Evolutionary conservation across 192 early-diverging fungal genomes (phyloP).

Genomic region (Allomyces macrogynus): DNA sequence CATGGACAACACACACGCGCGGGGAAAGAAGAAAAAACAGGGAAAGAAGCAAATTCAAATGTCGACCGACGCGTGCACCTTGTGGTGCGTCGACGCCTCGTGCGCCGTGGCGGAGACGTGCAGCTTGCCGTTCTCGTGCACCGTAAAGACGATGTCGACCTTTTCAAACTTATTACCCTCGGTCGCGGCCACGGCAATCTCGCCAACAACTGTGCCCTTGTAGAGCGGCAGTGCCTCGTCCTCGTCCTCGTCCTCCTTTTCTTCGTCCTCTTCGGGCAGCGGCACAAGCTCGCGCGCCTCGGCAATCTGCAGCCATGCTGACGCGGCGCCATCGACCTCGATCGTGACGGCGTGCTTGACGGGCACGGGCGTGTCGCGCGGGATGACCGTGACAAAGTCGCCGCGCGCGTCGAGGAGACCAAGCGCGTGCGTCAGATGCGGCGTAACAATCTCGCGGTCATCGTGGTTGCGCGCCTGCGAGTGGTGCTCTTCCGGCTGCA

Average conservation of each 20-base stretch:
- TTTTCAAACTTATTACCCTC: background rate
- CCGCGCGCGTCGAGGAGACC: constrained; percentile 53
- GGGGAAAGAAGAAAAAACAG: too few species aligned
- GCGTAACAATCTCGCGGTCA: constrained; percentile 29
- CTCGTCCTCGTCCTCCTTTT: background rate
- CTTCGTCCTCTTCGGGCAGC: background rate
- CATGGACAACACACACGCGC: too few species aligned
- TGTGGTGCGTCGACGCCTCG: background rate
- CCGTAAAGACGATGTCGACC: background rate
- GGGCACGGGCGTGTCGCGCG: constrained; percentile 67
- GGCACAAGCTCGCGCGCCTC: background rate
- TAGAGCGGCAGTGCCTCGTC: background rate
- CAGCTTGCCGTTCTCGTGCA: background rate
- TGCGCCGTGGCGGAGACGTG: background rate
- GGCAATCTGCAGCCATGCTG: background rate
- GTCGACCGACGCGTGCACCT: background rate
- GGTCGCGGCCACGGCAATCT: background rate
- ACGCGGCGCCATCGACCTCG: constrained; percentile 31
- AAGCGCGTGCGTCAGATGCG: constrained; percentile 49
- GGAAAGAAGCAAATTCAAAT: background rate
- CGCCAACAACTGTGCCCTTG: background rate
- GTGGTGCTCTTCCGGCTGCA: constrained; percentile 41
- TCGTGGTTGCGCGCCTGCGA: constrained; percentile 56
- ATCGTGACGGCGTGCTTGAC: constrained; percentile 57
- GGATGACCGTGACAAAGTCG: constrained; percentile 56